A percentile compares a stretch with the other conserved stretches of the same genome.
These are phyloP conservation scores for Fusarium aywerte DNA, from an alignment of 2,329 filamentous ascomycete genomes.

Conservation along the genomic window DNA sequence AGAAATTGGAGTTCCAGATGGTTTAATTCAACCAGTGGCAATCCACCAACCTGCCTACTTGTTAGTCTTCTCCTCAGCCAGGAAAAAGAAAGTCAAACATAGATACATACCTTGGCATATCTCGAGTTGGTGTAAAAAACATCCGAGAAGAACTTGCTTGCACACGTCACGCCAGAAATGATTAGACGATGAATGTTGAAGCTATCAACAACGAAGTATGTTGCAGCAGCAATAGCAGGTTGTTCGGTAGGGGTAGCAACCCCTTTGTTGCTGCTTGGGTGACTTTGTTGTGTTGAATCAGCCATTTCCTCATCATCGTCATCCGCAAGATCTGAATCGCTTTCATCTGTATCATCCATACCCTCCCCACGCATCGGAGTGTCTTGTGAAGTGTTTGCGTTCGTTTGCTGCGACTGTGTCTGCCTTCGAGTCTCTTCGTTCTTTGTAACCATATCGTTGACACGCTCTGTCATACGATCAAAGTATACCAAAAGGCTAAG, in stretches of 20 bases:
- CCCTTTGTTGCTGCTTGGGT: conserved; percentile 38
- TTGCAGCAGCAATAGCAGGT: conserved; percentile 52
- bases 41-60: conserved; percentile 81
- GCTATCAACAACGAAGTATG: conserved; percentile 93
- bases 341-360: conserved; percentile 54
- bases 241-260: conserved; percentile 42
- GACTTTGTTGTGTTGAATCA: conserved; percentile 44
- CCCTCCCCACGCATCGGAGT: conserved; percentile 46
- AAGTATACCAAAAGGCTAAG: conserved; percentile 96
- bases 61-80: conserved; percentile 21
- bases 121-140: conserved; percentile 99
- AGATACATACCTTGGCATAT: conserved; percentile 88
- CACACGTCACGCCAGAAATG: conserved; percentile 96
- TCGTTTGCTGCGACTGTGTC: conserved; percentile 21
- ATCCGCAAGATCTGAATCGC: conserved; percentile 63
- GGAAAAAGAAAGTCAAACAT: neutral
- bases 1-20: conserved; percentile 97
- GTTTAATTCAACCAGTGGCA: conserved; percentile 92
- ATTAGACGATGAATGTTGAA: conserved; percentile 98
- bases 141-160: conserved; percentile 99
- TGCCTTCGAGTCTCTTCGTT: conserved; percentile 64
- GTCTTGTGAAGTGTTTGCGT: conserved; percentile 41
- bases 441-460: conserved; percentile 83
- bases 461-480: conserved; percentile 96
- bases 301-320: conserved; percentile 54